Conservation (phyloP, 108 stramenopile species). For the Heterococcus sp. region DNA sequence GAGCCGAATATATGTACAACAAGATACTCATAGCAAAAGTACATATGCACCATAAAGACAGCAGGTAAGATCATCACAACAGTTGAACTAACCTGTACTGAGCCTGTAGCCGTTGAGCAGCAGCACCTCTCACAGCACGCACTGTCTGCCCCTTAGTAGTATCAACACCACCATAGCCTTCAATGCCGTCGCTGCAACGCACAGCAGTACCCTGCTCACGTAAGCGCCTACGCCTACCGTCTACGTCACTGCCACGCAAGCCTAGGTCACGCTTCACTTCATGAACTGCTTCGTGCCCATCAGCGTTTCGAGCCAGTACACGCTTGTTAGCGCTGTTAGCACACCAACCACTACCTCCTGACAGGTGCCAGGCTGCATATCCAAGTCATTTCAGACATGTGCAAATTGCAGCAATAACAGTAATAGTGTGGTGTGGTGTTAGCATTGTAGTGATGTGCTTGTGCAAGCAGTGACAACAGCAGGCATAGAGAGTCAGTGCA, state of each 20-base stretch:
- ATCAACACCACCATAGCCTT: background rate
- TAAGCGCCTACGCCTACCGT: background rate
- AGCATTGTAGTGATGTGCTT: no score
- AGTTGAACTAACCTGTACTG: background rate
- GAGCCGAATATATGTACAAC: no score
- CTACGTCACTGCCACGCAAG: background rate
- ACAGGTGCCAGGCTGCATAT: slow-evolving; percentile 55
- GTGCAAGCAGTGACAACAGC: no score
- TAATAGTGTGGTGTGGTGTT: no score
- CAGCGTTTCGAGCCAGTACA: slow-evolving; percentile 4
- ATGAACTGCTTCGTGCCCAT: background rate
- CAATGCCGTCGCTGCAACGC: background rate
- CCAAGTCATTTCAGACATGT: no score
- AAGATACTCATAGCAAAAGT: no score
- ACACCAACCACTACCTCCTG: slow-evolving; percentile 20
- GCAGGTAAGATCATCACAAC: no score
- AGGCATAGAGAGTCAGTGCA: no score
- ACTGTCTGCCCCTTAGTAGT: background rate
- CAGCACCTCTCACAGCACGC: background rate
- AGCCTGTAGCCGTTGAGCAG: background rate
- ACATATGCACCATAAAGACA: no score
- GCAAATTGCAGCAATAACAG: no score
- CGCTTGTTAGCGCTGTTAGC: slow-evolving; percentile 2
- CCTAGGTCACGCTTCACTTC: background rate
- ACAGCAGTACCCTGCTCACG: background rate